Evolutionary conservation across 2,329 filamentous ascomycete genomes (phyloP).

Genomic region (Tolypocladium capitatum): DNA sequence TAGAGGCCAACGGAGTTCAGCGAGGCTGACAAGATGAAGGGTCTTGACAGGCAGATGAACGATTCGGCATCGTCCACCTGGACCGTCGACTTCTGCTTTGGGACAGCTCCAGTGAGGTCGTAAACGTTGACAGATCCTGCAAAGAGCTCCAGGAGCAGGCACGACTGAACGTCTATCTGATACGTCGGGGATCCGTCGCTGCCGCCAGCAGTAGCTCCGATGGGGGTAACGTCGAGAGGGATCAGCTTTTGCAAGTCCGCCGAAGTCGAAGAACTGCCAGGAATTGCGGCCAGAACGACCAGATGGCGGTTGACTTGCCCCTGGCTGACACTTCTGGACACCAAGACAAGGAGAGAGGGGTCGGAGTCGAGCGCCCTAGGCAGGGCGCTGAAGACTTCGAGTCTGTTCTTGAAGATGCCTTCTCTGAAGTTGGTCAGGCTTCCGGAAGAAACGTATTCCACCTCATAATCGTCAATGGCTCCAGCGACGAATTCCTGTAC

Average conservation of each 20-base stretch:
- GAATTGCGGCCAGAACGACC: slow-evolving; percentile 19
- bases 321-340: slow-evolving; percentile 26
- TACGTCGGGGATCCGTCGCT: slow-evolving; percentile 21
- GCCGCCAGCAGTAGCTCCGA: slow-evolving; percentile 13
- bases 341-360: slow-evolving; percentile 40
- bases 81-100: slow-evolving; percentile 44
- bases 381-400: slow-evolving; percentile 38
- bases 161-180: slow-evolving; percentile 49
- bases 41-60: slow-evolving; percentile 53
- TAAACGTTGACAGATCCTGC: slow-evolving; percentile 44
- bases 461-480: slow-evolving; percentile 23
- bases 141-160: slow-evolving; percentile 47
- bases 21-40: slow-evolving; percentile 51
- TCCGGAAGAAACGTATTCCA: slow-evolving; percentile 36
- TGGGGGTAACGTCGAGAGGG: slow-evolving; percentile 25
- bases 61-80: slow-evolving; percentile 39
- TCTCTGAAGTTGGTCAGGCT: slow-evolving; percentile 34
- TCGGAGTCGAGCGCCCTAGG: slow-evolving; percentile 31
- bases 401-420: slow-evolving; percentile 41
- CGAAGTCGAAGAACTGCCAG: slow-evolving; percentile 9
- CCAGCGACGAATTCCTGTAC: slow-evolving; percentile 21
- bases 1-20: slow-evolving; percentile 44
- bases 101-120: slow-evolving; percentile 49
- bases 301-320: slow-evolving; percentile 17
- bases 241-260: slow-evolving; percentile 22